Conservation (phyloP, 2,329 filamentous ascomycete genomes). For the Fusarium oligoseptatum region DNA sequence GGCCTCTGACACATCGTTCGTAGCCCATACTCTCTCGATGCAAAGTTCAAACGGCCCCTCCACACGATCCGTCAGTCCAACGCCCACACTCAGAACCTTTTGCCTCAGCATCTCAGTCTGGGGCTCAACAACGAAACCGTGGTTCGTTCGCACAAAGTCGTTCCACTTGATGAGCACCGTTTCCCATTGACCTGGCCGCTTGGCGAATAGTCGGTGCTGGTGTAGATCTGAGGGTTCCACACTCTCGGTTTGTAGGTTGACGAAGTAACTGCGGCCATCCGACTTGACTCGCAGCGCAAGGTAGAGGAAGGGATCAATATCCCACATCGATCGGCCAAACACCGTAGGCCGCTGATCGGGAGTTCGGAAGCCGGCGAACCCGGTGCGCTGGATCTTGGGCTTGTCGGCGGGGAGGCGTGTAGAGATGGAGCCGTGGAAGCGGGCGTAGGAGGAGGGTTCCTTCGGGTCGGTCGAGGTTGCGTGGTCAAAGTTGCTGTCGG, state of each 20-base stretch:
- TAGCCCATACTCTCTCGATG: conserved; percentile 91
- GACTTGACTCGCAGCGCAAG: conserved; percentile 90
- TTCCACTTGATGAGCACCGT: conserved; percentile 92
- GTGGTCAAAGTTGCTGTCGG: conserved; percentile 78
- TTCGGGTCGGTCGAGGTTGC: conserved; percentile 28
- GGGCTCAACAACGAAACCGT: conserved; percentile 91
- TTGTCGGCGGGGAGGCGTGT: conserved; percentile 82
- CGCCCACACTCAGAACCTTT: conserved; percentile 86
- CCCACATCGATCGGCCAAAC: conserved; percentile 89
- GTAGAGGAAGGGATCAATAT: conserved; percentile 90
- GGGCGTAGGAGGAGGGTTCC: conserved; percentile 67
- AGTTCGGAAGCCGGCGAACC: conserved; percentile 93
- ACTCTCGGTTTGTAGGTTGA: conserved; percentile 95
- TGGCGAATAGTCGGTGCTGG: conserved; percentile 88
- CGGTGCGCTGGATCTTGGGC: conserved; percentile 81
- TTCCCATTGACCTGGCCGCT: conserved; percentile 89
- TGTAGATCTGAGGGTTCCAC: conserved; percentile 96
- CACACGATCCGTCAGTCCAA: conserved; percentile 89
- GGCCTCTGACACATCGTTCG: conserved; percentile 66
- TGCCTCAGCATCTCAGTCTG: conserved; percentile 90
- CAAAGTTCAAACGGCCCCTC: conserved; percentile 90
- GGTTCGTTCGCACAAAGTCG: conserved; percentile 95
- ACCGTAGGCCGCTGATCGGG: conserved; percentile 80
- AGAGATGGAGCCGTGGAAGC: conserved; percentile 91
- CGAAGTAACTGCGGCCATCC: conserved; percentile 91